Base-by-base conservation (phyloP, 2,329 filamentous ascomycete genomes). In the Teratosphaeria zuluensis region DNA sequence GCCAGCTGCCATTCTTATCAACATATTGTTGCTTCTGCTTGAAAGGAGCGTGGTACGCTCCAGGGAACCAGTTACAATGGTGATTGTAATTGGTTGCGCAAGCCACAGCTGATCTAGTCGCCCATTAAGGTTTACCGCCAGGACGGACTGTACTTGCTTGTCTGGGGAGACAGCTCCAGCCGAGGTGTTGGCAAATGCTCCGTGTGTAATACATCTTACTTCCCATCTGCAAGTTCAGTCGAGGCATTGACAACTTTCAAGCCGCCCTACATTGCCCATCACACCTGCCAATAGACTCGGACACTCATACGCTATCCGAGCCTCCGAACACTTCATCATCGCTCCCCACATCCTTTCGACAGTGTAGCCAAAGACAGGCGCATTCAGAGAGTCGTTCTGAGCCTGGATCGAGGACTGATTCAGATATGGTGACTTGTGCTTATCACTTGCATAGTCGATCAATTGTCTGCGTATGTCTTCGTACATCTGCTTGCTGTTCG, bases 341-440 rank as follows among this genome's bases (percentile, higher is more conserved):
- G 68, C 61, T 9, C 65, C 68, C 73, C 73, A 75, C n/a, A 74
- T 58, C 51, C 73, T 66, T 64, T 75, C 74, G 46, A 76, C 38
- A 16, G 73, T 72, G 51, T 68, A 68, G 2, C 73, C 73, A 33
- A 74, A 64, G 33, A 65, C 65, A 5, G 73, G 73, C 28, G 59
- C 63, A 56, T 68, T 66, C 54, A 73, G 42, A 31, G 62, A 62
- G n/a, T 70, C 69, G 8, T 54, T 33, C 14, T 31, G 51, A 7
- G 61, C 53, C 62, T 53, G 30, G 46, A 42, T 30, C 4, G 28
- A 31, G 5, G 16, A n/a, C 35, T n/a, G 61, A 14, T 48, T 30
- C 30, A 62, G n/a, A 56, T 68, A 68, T 16, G 35, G 35, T 33
- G 57, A 64, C 64, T 55, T 58, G 59, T 61, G 63, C 59, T 54